phyloP scores from a whole-genome alignment of 1,139 yeast genomes.

The Debaryomyces coudertii region DNA sequence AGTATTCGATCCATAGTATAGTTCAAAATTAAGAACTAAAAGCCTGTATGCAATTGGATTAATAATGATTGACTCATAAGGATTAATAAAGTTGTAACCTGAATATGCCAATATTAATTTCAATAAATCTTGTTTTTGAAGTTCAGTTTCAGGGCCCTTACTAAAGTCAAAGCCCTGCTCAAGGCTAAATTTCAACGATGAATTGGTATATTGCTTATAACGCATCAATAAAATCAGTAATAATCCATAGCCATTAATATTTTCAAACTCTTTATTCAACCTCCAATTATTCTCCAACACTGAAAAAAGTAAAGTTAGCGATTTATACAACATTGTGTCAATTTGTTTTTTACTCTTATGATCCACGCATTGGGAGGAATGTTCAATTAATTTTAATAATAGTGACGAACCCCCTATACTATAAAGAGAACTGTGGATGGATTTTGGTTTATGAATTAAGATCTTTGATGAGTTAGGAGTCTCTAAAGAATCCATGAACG shows the following conservation, averaged over 20 bases:
- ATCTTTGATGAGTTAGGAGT: constrained; percentile 20
- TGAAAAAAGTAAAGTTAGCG: constrained; percentile 30
- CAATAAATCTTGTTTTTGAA: constrained; percentile 18
- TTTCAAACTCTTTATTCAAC: constrained; percentile 45
- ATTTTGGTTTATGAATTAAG: constrained; percentile 28
- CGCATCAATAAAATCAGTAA: constrained; percentile 35
- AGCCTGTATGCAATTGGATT: constrained; percentile 34
- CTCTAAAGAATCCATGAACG: constrained; percentile 21
- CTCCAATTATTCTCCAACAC: constrained; percentile 42
- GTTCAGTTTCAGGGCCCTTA: not conserved
- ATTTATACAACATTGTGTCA: constrained; percentile 27
- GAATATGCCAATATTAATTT: constrained; percentile 26
- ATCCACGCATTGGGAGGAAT: constrained; percentile 21
- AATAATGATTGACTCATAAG: constrained; percentile 33
- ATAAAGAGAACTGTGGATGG: constrained; percentile 37
- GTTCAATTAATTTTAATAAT: constrained; percentile 35
- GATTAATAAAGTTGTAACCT: constrained; percentile 30
- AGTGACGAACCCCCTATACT: constrained; percentile 42
- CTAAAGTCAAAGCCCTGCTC: not conserved
- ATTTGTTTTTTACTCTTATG: constrained; percentile 13
- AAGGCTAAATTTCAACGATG: constrained; percentile 20
- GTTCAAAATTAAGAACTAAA: constrained; percentile 38
- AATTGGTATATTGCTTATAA: constrained; percentile 29
- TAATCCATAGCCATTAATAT: constrained; percentile 45
- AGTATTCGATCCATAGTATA: constrained; percentile 42